Conservation (phyloP, 176 grass and related monocot species). For the Eleusine coracana region DNA sequence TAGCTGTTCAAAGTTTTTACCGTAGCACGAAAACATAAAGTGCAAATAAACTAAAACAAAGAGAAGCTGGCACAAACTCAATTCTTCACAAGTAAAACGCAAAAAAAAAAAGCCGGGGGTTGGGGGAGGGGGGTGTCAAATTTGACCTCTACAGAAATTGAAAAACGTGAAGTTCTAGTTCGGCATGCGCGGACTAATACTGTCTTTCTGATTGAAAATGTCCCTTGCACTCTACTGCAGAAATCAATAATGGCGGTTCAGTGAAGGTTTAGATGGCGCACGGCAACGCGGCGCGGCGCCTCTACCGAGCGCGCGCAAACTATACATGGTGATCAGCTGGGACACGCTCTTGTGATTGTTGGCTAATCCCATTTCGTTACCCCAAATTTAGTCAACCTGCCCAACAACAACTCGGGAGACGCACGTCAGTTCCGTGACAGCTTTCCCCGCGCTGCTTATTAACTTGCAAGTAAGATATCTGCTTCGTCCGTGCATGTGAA, state of each 20-base stretch:
- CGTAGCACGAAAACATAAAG: background rate
- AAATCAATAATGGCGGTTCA: background rate
- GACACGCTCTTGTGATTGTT: slow-evolving; percentile 11
- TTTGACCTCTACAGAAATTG: too few species aligned
- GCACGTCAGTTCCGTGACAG: slow-evolving; percentile 11
- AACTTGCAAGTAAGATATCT: slow-evolving; percentile 1
- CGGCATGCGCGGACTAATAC: too few species aligned
- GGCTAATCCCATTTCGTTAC: background rate
- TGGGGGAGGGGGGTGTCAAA: too few species aligned
- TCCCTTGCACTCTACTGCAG: background rate
- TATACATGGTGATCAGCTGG: background rate
- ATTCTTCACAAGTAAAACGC: background rate
- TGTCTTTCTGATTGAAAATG: background rate
- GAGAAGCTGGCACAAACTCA: background rate
- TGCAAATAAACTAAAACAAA: background rate
- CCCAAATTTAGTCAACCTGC: background rate
- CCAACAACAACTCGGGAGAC: background rate
- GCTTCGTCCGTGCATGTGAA: background rate
- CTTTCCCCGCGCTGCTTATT: background rate
- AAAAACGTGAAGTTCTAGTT: too few species aligned
- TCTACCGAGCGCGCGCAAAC: background rate
- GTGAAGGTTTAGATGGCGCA: slow-evolving; percentile 20
- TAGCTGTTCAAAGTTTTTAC: too few species aligned
- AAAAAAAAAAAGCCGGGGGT: too few species aligned
- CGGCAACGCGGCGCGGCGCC: slow-evolving; percentile 30